These are phyloP conservation scores for Diaporthe sp. DNA, from an alignment of 2,329 filamentous ascomycete genomes.

Conservation along the genomic window DNA sequence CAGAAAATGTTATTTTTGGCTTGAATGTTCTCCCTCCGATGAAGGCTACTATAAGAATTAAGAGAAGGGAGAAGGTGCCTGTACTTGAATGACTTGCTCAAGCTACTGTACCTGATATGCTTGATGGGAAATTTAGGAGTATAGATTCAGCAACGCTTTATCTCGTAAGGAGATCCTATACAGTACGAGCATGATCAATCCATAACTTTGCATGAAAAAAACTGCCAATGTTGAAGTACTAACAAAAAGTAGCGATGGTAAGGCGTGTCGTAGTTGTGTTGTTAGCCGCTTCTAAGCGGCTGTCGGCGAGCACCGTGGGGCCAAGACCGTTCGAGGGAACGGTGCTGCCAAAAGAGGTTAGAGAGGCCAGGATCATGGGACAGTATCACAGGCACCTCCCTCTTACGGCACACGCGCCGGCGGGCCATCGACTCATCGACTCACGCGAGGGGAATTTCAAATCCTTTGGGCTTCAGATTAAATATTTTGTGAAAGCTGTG, in stretches of 20 bases:
- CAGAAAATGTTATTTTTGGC: background rate
- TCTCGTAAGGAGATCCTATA: background rate
- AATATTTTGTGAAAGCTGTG: background rate
- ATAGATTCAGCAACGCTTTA: background rate
- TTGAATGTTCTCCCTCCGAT: conserved; percentile 8
- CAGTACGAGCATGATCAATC: background rate
- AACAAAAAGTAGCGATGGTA: background rate
- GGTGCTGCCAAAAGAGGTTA: conserved; percentile 33
- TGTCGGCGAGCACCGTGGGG: conserved; percentile 30
- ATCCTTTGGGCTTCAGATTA: background rate
- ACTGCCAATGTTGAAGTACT: background rate
- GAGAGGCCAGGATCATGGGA: conserved; percentile 34
- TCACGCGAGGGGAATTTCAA: conserved; percentile 18
- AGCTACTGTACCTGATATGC: too few relatives aligned
- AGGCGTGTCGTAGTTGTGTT: background rate
- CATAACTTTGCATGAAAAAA: background rate
- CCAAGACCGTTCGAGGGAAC: conserved; percentile 26
- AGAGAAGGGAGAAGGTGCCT: background rate
- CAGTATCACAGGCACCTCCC: conserved; percentile 33
- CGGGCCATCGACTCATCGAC: conserved; percentile 20
- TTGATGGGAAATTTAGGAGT: background rate
- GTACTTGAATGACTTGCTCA: background rate
- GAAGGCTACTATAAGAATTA: background rate
- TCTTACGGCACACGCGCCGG: conserved; percentile 10
- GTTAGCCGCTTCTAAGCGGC: background rate